Evolutionary conservation across 2,329 filamentous ascomycete species (phyloP), one percentile per base, ranked within the genome.

Genomic region (Penicillium sp.): DNA sequence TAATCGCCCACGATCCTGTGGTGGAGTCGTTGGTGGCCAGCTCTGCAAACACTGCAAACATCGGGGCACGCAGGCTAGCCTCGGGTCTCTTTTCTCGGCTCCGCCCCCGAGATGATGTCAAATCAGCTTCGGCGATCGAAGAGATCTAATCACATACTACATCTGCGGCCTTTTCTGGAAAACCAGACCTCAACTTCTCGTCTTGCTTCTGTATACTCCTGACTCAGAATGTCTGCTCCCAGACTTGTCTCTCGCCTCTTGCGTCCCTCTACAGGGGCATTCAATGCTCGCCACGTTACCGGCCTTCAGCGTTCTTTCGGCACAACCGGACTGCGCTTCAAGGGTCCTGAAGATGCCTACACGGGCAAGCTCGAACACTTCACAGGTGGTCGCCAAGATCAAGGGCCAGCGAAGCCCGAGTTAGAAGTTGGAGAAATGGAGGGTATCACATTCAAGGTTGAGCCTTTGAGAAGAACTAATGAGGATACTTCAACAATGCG

Each of bases 401-500:
- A 69, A 39, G 71, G 72, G 3, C 71, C 77, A 62, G 70, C 61
- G 55, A 80, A 80, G 63, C 70, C 77, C 50, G 88, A 95, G 59
- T 78, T 95, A 51, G 83, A 76, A 39, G 87, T 93, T 61, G 90
- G 89, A 64, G 89, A 96, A 76, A 82, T 96, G 63, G 83, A 94
- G 67, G 89, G 89, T 57, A 87, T 85, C 54, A 80, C 81, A 49
- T 95, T 97, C 73, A 86, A 82, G 67, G 84, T 97, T 62, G 88
- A 95, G 76, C 93, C 93, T n/a, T 72, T 97, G 57, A 82, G 86
- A 52, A 81, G 93, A 43, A 80, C 79, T 7, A 90, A 90, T 61
- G 93, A 98, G 72, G 87, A 93, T 72, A 74, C 80, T 40, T 78
- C 81, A 59, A 98, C 91, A 33, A 95, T 86, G 82, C 83, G 91